Conservation (phyloP, 331 rosid species). For the Quercus phellos region DNA sequence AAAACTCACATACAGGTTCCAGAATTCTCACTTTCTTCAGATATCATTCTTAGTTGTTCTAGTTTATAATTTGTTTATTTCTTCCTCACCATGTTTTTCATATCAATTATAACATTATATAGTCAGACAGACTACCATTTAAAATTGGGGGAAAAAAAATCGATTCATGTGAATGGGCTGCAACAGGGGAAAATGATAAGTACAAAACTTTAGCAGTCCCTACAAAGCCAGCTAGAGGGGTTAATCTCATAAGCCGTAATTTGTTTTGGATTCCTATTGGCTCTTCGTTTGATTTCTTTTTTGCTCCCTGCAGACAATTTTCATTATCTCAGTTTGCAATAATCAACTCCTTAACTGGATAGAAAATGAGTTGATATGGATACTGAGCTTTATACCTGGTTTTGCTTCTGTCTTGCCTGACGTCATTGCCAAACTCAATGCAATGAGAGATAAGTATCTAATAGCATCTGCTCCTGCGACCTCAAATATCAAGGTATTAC, state of each 20-base stretch:
- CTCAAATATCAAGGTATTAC: conserved; percentile 56
- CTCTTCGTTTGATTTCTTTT: background rate
- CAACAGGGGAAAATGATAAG: background rate
- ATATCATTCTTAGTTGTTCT: background rate
- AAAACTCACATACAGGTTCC: conserved; percentile 97
- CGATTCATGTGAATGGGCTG: background rate
- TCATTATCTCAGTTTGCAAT: conserved; percentile 88
- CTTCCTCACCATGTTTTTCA: background rate
- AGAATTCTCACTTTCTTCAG: background rate
- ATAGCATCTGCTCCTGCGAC: conserved; percentile 46
- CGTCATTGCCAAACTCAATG: conserved; percentile 52
- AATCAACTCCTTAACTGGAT: conserved; percentile 97
- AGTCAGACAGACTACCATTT: background rate
- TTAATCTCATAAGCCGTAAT: background rate
- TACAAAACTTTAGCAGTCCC: background rate
- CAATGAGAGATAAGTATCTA: conserved; percentile 71
- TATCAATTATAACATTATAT: background rate
- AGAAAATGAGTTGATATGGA: conserved; percentile 86
- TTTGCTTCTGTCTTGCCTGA: conserved; percentile 57
- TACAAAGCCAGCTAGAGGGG: background rate
- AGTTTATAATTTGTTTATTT: background rate
- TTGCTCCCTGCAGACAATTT: conserved; percentile 56
- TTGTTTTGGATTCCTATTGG: background rate
- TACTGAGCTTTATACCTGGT: conserved; percentile 79
- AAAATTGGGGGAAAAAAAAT: background rate